Base-by-base conservation (phyloP, 805 yeast species). In the Candida qinlingensis region DNA sequence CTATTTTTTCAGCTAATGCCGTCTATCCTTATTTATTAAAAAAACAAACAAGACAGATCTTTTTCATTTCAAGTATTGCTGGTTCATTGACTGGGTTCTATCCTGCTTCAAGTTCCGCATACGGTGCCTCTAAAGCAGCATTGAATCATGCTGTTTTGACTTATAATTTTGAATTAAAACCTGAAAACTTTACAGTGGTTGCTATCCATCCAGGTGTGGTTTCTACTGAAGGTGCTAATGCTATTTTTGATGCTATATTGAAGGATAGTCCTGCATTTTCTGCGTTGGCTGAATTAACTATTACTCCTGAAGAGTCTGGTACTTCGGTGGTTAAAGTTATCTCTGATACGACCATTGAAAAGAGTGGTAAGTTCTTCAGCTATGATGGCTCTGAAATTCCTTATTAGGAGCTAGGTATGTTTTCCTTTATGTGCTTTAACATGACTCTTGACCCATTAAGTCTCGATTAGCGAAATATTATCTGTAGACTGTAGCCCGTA, bases 181-280 rank as follows among this genome's bases (percentile, higher is more conserved):
- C 31, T 4, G 63, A 64, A 41, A 63, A 59, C 1, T 67, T 62
- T 49, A 61, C 56, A 7, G 58, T 65, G 39, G 52, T 67, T 26
- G 54, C 70, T n/a, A 11, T 70, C 10, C 70, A 68, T 44, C 77
- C 77, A 1, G 75, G 76, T 36, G 39, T 60, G 12, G 74, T 72
- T 11, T n/a, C 46, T n/a, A 67, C 70, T 35, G 74, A 71, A 42
- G 62, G 65, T 66, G 65, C 61, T 9, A 46, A 47, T 33, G 38
- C 39, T 1, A 11, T 39, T 33, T 28, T 45, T n/a, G 42, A 25
- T 7, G 26, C 12, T 4, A 6, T 30, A 7, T 61, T 26, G 5
- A n/a, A 44, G 38, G 38, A 6, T n/a, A 38, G 19, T 13, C 46
- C 42, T 7, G 40, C 19, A n/a, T 4, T 36, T n/a, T 7, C 7